phyloP scores from a whole-genome alignment of 2,329 filamentous ascomycete genomes.

The Helotiales sp. region DNA sequence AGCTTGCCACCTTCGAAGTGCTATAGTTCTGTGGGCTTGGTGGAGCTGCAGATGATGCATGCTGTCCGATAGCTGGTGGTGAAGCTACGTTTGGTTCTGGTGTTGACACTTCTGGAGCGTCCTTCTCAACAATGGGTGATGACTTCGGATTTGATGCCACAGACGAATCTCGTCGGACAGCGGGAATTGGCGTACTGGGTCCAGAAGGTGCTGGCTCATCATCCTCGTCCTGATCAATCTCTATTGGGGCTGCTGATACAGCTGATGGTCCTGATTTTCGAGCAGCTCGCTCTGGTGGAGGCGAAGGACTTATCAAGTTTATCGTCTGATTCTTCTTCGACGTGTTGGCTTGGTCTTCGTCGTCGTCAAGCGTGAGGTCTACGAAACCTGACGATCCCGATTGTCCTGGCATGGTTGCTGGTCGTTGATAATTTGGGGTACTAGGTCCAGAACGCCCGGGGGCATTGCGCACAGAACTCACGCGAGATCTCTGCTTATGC shows the following conservation, averaged over 20 bases:
- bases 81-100: no score
- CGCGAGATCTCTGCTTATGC: no score
- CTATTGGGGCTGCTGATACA: background rate
- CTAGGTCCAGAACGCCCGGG: background rate
- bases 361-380: background rate
- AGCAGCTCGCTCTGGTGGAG: background rate
- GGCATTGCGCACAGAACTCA: no score
- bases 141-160: background rate
- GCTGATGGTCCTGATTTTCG: background rate
- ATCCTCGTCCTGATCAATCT: background rate
- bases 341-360: background rate
- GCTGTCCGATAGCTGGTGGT: no score
- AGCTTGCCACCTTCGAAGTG: background rate
- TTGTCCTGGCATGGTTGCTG: background rate
- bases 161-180: background rate
- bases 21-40: background rate
- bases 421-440: background rate
- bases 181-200: background rate
- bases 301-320: background rate
- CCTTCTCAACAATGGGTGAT: background rate
- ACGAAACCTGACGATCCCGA: background rate
- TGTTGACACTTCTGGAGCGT: background rate
- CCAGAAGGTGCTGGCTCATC: background rate
- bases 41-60: no score
- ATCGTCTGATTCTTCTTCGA: background rate